A percentile compares a stretch with the other conserved stretches of the same genome.
phyloP scores from a whole-genome alignment of 148 eudicot species.

The Cornus suecica region DNA sequence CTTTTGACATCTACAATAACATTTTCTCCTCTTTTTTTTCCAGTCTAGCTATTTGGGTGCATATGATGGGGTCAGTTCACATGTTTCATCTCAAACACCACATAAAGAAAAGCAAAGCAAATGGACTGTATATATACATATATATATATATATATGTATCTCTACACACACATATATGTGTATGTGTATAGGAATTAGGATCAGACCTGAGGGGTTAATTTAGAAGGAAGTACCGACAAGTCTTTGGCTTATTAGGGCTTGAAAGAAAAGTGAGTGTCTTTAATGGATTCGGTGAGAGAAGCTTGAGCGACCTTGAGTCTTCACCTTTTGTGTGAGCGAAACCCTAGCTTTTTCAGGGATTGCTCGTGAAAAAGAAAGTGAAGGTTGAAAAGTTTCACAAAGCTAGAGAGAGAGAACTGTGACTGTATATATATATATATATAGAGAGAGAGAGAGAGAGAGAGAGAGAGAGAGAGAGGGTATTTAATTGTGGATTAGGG shows the following conservation, averaged over 20 bases:
- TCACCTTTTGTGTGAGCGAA: constrained; percentile 18
- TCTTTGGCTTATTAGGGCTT: too few relatives aligned
- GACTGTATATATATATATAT: too few relatives aligned
- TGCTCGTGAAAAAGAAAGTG: constrained; percentile 48
- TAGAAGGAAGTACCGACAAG: constrained; percentile 40
- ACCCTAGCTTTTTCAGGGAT: constrained; percentile 43
- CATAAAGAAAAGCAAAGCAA: constrained; percentile 10
- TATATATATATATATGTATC: background rate
- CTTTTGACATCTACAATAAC: constrained; percentile 22
- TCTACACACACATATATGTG: background rate
- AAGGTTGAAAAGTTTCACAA: constrained; percentile 21
- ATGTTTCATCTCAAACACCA: constrained; percentile 9
- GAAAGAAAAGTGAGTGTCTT: constrained; percentile 23
- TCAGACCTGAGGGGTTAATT: background rate
- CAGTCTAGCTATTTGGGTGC: constrained; percentile 4
- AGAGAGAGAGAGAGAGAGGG: constrained; percentile 6
- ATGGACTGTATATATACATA: background rate
- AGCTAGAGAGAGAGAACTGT: background rate
- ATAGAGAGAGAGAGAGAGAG: background rate
- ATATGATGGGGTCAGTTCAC: background rate
- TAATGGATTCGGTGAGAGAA: constrained; percentile 29
- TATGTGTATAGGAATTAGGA: background rate
- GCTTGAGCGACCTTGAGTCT: constrained; percentile 1
- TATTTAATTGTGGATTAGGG: background rate
- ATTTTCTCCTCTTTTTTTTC: background rate